Conservation (phyloP, 148 eudicot genomes). For the Vaccinium darrowii region DNA sequence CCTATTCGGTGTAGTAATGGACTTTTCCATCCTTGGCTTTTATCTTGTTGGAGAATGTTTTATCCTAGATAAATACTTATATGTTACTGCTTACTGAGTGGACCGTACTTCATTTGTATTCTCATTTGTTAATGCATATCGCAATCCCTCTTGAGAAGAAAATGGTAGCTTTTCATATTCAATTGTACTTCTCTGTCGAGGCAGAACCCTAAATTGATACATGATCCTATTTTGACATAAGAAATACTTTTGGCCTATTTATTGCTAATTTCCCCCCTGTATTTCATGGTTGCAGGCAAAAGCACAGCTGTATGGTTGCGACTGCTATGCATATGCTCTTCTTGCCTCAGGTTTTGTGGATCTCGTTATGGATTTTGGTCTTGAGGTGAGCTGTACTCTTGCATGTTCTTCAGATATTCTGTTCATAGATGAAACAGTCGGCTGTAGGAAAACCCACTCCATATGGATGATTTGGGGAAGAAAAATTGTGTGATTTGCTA, state of each 20-base stretch:
- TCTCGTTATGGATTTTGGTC: slow-evolving; percentile 91
- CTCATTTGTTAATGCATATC: not conserved
- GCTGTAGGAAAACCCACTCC: not conserved
- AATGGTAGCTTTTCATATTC: no score
- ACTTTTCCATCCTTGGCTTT: not conserved
- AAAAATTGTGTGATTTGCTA: not conserved
- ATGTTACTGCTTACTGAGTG: no score
- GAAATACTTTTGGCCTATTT: not conserved
- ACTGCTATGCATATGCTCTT: slow-evolving; percentile 96
- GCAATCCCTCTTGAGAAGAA: not conserved
- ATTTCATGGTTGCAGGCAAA: slow-evolving; percentile 55
- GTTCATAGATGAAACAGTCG: not conserved
- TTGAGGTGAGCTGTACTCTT: slow-evolving; percentile 53
- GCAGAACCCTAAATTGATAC: not conserved
- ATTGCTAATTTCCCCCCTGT: not conserved
- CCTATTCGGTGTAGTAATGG: not conserved
- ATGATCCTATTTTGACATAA: not conserved
- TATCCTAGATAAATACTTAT: no score
- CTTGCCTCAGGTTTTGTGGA: slow-evolving; percentile 91
- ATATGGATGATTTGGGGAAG: not conserved
- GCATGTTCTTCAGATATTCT: not conserved
- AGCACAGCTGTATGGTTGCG: slow-evolving; percentile 90
- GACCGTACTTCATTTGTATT: not conserved
- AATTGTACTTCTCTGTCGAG: no score
- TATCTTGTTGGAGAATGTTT: no score